phyloP scores from a whole-genome alignment of 169 alveolate species.

The Eimeria maxima region DNA sequence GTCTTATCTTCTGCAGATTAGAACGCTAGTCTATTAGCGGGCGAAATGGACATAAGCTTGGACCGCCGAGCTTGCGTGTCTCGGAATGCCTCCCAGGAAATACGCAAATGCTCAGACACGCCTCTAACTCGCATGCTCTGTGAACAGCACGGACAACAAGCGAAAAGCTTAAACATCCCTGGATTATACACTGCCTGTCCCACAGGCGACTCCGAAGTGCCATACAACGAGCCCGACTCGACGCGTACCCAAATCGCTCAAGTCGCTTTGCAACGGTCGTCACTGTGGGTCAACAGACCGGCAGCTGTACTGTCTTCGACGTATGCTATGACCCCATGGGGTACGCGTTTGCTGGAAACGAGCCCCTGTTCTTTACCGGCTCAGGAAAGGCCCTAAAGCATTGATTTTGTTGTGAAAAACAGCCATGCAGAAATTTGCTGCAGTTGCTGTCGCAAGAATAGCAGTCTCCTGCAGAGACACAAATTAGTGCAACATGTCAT shows the following conservation, averaged over 20 bases:
- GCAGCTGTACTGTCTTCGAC: conserved; percentile 24
- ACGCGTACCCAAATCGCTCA: background rate
- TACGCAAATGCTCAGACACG: background rate
- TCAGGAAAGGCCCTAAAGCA: background rate
- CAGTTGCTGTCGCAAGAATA: background rate
- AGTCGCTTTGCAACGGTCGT: background rate
- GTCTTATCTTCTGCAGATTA: background rate
- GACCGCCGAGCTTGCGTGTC: background rate
- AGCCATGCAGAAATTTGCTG: background rate
- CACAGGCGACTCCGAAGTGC: background rate
- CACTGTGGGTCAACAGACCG: conserved; percentile 28
- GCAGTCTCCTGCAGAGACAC: background rate
- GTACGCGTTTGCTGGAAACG: background rate
- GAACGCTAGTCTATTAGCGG: background rate
- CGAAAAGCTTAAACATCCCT: no score
- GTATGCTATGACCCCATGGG: conserved; percentile 45
- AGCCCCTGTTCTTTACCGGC: background rate
- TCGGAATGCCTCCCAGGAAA: background rate
- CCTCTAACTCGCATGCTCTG: background rate
- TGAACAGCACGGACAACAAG: background rate
- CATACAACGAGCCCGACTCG: background rate
- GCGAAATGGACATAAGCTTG: background rate
- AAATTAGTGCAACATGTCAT: background rate
- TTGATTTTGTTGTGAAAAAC: background rate
- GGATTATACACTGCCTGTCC: background rate